Evolutionary conservation across 2,329 filamentous ascomycete genomes (phyloP), one percentile per base, ranked within the genome.

Genomic region (Cordyceps tenuipes): DNA sequence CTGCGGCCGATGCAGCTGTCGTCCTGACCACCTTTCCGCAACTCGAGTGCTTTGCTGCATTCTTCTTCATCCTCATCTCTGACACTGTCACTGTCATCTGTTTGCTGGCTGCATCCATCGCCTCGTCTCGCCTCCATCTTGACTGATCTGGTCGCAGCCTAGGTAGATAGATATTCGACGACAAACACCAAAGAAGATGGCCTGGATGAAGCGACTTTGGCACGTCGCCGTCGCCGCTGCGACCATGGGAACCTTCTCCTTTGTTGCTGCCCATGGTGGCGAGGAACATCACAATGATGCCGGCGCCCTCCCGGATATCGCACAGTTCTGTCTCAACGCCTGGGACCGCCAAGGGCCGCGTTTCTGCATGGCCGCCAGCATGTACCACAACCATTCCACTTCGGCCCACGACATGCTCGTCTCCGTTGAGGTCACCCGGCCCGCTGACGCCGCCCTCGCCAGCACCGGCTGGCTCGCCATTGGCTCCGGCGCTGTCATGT

Each of bases 361-460:
- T 13, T 62, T 62, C 47, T 62, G 61, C 52, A 47, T 59, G 29
- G 61, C 56, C 46, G 34, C 47, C 51, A 50, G 15, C 31, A 49
- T 62, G 49, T 59, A 62, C 51, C 61, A 59, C 61, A 62, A 62
- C 57, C 56, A 62, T 36, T 53, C 61, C 12, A 59, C 61, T 13
- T 56, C 56, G 17, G 31, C 56, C n/a, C 57, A 62, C 52, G 57
- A 62, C 57, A 46, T 62, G 55, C 57, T 59, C 52, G 36, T 59
- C 36, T 59, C 61, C 19, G 39, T 62, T 34, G 51, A 59, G 57
- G 43, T 59, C 29, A 46, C 17, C 41, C 47, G 49, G n/a, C 49
- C 56, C 10, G 36, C 50, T 52, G 34, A 59, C 36, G 61, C 36
- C 17, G 21, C 36, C 12, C 50, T 60, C 23, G 34, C 36, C 48